Conservation (phyloP, 2,329 filamentous ascomycete genomes). For the Colletotrichum tropicicola region DNA sequence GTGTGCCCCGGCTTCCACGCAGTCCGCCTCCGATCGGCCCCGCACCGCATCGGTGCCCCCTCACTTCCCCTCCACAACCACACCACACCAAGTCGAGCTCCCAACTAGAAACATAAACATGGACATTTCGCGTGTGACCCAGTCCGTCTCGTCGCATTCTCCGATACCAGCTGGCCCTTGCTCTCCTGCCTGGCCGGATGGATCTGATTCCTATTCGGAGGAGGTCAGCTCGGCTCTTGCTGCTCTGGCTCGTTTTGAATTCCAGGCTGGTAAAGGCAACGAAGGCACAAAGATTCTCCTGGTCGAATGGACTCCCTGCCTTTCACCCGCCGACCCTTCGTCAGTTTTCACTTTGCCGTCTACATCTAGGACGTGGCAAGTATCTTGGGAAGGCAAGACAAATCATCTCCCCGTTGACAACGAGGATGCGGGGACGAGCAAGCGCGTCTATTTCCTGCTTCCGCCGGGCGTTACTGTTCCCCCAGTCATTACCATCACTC, state of each 20-base stretch:
- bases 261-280: constrained; percentile 78
- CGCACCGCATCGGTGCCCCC: not conserved
- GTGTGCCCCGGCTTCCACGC: too few species aligned
- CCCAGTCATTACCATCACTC: constrained; percentile 72
- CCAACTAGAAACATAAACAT: constrained; percentile 1
- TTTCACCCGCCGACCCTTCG: not conserved
- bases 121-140: not conserved
- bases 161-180: constrained; percentile 36
- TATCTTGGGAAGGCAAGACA: constrained; percentile 85
- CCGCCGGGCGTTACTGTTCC: constrained; percentile 78
- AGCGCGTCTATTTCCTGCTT: constrained; percentile 83
- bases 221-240: constrained; percentile 50
- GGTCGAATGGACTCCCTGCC: constrained; percentile 80
- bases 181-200: too few species aligned
- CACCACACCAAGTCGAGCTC: not conserved
- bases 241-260: constrained; percentile 87
- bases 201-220: too few species aligned
- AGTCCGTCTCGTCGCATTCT: constrained; percentile 38
- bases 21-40: not conserved
- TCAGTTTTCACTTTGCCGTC: too few species aligned
- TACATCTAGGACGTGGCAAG: constrained; percentile 66
- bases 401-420: constrained; percentile 75
- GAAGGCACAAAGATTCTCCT: constrained; percentile 92
- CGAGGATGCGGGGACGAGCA: constrained; percentile 51
- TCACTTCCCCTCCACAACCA: not conserved